Percentiles rank a stretch among this genome's conserved stretches.
phyloP scores from a whole-genome alignment of 1,284 basidiomycete genomes.

The Rhodofomes roseus region DNA sequence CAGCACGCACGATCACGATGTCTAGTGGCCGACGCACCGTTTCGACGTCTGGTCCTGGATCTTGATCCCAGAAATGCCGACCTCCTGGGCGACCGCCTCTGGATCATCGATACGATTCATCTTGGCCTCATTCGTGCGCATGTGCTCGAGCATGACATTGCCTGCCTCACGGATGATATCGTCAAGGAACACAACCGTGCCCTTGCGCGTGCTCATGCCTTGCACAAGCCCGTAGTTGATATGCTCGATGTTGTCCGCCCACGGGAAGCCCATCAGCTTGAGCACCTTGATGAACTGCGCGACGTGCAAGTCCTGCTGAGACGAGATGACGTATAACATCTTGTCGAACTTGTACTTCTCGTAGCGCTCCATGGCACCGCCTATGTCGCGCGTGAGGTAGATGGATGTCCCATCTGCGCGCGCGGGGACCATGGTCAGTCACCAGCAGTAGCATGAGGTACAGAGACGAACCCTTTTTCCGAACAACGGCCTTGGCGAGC shows the following conservation, averaged over 20 bases:
- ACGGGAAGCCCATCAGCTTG: constrained; percentile 86
- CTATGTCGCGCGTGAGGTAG: constrained; percentile 98
- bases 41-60: constrained; percentile 98
- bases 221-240: constrained; percentile 91
- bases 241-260: constrained; percentile 82
- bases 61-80: constrained; percentile 96
- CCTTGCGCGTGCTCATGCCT: constrained; percentile 97
- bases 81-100: constrained; percentile 75
- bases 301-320: constrained; percentile 94
- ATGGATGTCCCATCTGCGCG: constrained; percentile 89
- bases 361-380: constrained; percentile 89
- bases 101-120: constrained; percentile 90
- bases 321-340: constrained; percentile 95
- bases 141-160: constrained; percentile 94
- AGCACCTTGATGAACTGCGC: constrained; percentile 95
- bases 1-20: neutral
- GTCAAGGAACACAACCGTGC: constrained; percentile 95
- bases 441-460: neutral
- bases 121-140: constrained; percentile 94
- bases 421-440: neutral
- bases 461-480: constrained; percentile 70
- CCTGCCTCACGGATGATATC: constrained; percentile 92
- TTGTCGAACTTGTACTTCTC: constrained; percentile 95
- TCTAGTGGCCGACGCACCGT: constrained; percentile 47
- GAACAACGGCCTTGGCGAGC: constrained; percentile 86